A percentile compares a stretch with the other conserved stretches of the same genome.
Evolutionary conservation across 1,284 basidiomycete species (phyloP).

Genomic region (Volvariella volvacea): DNA sequence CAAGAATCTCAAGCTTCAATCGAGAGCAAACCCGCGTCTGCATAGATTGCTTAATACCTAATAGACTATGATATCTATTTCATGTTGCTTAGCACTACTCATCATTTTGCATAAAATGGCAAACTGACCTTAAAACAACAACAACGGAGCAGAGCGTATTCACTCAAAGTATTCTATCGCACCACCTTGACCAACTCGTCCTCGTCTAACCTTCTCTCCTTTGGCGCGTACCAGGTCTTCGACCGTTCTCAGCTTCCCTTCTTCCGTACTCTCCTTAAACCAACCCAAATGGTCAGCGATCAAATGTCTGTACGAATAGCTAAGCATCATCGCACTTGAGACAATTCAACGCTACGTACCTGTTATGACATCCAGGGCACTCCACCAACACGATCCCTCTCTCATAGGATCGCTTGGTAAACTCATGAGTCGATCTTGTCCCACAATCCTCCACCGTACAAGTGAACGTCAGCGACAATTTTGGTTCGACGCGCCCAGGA

Average conservation of each 20-base stretch:
- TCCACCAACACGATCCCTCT: constrained; percentile 88
- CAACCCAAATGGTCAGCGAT: constrained; percentile 92
- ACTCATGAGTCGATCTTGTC: constrained; percentile 84
- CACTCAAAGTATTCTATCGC: constrained; percentile 32
- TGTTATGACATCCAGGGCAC: constrained; percentile 87
- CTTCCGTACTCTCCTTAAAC: constrained; percentile 79
- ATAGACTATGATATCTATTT: no score
- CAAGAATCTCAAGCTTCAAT: background rate
- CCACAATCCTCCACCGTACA: constrained; percentile 78
- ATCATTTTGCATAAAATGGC: no score
- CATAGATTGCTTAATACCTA: no score
- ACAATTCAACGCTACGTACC: constrained; percentile 42
- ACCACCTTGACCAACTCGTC: constrained; percentile 33
- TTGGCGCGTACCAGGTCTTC: constrained; percentile 76
- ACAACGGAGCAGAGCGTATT: no score
- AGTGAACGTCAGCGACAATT: constrained; percentile 77
- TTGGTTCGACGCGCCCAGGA: constrained; percentile 35
- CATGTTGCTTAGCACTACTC: no score
- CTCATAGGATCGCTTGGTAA: constrained; percentile 80
- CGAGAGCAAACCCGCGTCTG: constrained; percentile 4
- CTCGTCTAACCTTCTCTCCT: constrained; percentile 70
- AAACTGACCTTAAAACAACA: no score
- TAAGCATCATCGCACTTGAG: background rate
- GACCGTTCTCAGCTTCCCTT: constrained; percentile 68
- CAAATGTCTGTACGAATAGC: constrained; percentile 50